Conservation (phyloP, 2,329 filamentous ascomycete species). For the Chaetomium globosum region DNA sequence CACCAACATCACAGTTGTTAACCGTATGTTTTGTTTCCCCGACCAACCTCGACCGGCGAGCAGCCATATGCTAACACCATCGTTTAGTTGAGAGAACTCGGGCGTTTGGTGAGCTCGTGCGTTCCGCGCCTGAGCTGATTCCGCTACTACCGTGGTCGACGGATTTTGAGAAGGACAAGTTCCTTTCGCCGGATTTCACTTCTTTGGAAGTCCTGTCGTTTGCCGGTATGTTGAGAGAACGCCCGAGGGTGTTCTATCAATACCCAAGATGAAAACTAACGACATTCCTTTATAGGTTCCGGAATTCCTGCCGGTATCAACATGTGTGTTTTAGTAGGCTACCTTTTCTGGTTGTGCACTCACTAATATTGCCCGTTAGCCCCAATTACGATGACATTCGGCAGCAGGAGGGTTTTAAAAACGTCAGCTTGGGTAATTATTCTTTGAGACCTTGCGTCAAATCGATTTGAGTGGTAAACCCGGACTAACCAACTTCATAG, state of each 20-base stretch:
- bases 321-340: slow-evolving; percentile 46
- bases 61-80: slow-evolving; percentile 23
- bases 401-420: slow-evolving; percentile 86
- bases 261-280: slow-evolving; percentile 1
- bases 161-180: slow-evolving; percentile 95
- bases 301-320: slow-evolving; percentile 71
- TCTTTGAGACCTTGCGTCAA: too few species aligned
- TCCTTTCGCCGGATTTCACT: slow-evolving; percentile 93
- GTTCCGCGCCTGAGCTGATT: slow-evolving; percentile 78
- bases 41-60: not conserved
- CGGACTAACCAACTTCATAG: slow-evolving; percentile 24
- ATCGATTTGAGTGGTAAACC: not conserved
- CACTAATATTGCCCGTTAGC: slow-evolving; percentile 35
- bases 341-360: not conserved
- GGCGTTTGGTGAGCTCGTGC: slow-evolving; percentile 83
- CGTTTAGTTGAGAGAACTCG: slow-evolving; percentile 72
- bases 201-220: slow-evolving; percentile 90
- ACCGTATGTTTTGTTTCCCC: slow-evolving; percentile 49
- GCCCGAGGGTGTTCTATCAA: not conserved
- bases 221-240: slow-evolving; percentile 45
- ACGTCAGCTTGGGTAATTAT: slow-evolving; percentile 70
- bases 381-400: slow-evolving; percentile 76
- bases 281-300: slow-evolving; percentile 43
- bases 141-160: slow-evolving; percentile 84
- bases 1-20: slow-evolving; percentile 59